These are phyloP conservation scores for Xylaria sp. DNA, from an alignment of 2,329 filamentous ascomycete genomes.

Conservation along the genomic window DNA sequence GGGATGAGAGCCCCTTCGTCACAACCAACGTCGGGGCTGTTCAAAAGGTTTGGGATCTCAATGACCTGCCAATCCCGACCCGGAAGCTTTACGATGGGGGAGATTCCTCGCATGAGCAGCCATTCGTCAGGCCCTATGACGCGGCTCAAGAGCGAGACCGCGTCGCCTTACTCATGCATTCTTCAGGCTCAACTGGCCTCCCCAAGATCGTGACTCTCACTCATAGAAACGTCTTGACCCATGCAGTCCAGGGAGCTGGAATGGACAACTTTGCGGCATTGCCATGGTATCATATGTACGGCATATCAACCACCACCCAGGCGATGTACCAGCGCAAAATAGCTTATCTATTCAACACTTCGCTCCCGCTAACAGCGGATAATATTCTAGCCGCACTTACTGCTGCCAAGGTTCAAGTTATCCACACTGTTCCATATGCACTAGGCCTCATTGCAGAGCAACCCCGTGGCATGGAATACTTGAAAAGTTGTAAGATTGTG, in stretches of 20 bases:
- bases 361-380: not conserved
- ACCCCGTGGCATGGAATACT: not conserved
- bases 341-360: not conserved
- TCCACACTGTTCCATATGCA: not conserved
- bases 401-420: not conserved
- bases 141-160: not conserved
- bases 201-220: not conserved
- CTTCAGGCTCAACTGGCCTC: constrained; percentile 1
- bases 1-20: not conserved
- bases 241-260: not conserved
- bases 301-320: not conserved
- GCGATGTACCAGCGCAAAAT: constrained; percentile 6
- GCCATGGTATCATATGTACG: not conserved
- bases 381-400: not conserved
- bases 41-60: not conserved
- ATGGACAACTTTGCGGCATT: constrained; percentile 3
- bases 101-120: no score
- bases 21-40: not conserved
- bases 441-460: not conserved
- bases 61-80: not conserved
- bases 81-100: not conserved
- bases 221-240: not conserved
- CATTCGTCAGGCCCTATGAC: not conserved
- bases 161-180: not conserved
- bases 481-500: not conserved